Conservation (phyloP, 176 grass and related monocot species). For the Oryza longistaminata region DNA sequence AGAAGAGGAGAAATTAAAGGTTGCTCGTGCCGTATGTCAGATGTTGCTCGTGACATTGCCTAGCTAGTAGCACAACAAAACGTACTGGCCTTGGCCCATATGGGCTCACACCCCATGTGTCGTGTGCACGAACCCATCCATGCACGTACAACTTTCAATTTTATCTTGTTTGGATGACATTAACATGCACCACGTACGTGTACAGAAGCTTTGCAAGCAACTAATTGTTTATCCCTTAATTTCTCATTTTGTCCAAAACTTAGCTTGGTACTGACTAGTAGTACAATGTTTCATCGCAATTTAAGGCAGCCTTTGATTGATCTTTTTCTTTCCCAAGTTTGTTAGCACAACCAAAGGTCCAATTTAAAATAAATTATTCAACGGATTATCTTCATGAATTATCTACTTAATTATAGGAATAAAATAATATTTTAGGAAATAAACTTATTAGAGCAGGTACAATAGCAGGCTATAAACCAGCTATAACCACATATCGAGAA, state of each 20-base stretch:
- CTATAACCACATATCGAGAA: too few relatives aligned
- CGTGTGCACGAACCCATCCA: neutral
- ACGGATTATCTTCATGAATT: too few relatives aligned
- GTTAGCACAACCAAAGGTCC: neutral
- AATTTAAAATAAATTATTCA: too few relatives aligned
- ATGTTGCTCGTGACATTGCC: slow-evolving; percentile 27
- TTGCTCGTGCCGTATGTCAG: slow-evolving; percentile 25
- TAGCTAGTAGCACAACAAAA: neutral
- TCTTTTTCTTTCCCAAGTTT: too few relatives aligned
- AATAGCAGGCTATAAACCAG: too few relatives aligned
- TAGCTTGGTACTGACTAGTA: too few relatives aligned
- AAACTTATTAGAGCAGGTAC: too few relatives aligned
- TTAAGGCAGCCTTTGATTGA: neutral
- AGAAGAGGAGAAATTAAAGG: neutral
- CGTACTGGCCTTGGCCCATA: slow-evolving; percentile 32
- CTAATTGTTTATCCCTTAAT: too few relatives aligned
- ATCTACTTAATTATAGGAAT: too few relatives aligned
- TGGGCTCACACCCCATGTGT: slow-evolving; percentile 16
- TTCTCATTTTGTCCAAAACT: too few relatives aligned
- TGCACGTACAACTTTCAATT: neutral
- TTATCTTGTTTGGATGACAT: neutral
- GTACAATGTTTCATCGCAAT: neutral
- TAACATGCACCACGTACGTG: neutral
- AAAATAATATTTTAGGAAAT: too few relatives aligned
- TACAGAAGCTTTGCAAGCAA: too few relatives aligned